phyloP scores from a whole-genome alignment of 805 yeast genomes.

The Saccharomycopsis schoenii region DNA sequence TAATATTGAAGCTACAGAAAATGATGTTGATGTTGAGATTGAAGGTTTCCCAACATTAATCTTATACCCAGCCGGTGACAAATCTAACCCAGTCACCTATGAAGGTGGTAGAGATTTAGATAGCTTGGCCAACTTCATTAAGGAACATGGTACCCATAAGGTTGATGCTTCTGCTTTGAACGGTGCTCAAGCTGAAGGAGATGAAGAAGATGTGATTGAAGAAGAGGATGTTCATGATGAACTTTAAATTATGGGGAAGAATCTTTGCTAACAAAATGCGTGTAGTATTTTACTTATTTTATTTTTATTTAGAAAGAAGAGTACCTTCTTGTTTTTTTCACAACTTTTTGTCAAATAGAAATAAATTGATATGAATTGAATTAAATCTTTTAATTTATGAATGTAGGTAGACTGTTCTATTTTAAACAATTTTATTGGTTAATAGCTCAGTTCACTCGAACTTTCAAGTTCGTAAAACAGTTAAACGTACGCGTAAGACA shows the following conservation, averaged over 20 bases:
- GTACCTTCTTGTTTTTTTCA: not conserved
- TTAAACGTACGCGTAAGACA: not conserved
- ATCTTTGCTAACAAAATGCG: not conserved
- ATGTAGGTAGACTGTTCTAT: too few relatives aligned
- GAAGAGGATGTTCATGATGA: constrained; percentile 19
- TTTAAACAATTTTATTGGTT: too few relatives aligned
- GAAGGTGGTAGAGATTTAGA: constrained; percentile 68
- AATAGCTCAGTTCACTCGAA: too few relatives aligned
- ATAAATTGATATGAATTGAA: not conserved
- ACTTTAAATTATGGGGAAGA: constrained; percentile 9
- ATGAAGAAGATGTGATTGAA: constrained; percentile 22
- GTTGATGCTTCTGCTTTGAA: constrained; percentile 44
- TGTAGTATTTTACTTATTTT: not conserved
- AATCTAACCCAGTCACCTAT: constrained; percentile 54
- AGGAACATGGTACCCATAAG: constrained; percentile 52
- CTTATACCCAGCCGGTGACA: constrained; percentile 81
- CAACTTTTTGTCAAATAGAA: not conserved
- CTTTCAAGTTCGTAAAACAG: too few relatives aligned
- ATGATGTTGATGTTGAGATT: constrained; percentile 78
- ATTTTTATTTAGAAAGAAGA: not conserved
- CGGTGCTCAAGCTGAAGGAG: constrained; percentile 25
- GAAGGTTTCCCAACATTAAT: constrained; percentile 89
- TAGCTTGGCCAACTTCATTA: constrained; percentile 58
- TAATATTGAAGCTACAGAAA: constrained; percentile 79
- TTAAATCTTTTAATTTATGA: too few relatives aligned